Percentiles rank a stretch among this genome's conserved stretches.
These are phyloP conservation scores for Tetracladium marchalianum DNA, from an alignment of 495 filamentous ascomycete species.

Conservation along the genomic window DNA sequence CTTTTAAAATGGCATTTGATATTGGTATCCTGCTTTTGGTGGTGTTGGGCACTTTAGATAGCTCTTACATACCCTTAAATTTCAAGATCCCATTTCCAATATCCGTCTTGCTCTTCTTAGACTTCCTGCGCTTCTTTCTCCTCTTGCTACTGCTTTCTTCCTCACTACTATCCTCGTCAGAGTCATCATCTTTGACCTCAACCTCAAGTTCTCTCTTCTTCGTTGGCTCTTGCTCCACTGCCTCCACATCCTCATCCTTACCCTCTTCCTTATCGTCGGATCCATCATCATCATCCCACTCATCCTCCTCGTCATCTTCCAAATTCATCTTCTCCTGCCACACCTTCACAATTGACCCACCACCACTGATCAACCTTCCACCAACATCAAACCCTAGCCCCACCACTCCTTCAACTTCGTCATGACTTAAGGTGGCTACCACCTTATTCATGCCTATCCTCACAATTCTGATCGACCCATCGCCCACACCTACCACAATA, in stretches of 20 bases:
- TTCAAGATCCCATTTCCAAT: slow-evolving; percentile 49
- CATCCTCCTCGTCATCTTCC: slow-evolving; percentile 28
- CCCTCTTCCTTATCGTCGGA: slow-evolving; percentile 31
- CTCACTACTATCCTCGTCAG: slow-evolving; percentile 25
- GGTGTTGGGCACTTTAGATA: no score
- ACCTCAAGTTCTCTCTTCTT: slow-evolving; percentile 18
- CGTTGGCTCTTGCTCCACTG: background rate
- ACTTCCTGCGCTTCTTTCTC: slow-evolving; percentile 45
- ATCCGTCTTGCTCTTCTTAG: slow-evolving; percentile 45
- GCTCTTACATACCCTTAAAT: slow-evolving; percentile 50
- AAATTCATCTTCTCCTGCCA: slow-evolving; percentile 54
- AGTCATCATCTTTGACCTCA: slow-evolving; percentile 9
- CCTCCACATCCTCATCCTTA: slow-evolving; percentile 13
- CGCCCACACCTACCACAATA: slow-evolving; percentile 65
- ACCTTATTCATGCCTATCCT: slow-evolving; percentile 50
- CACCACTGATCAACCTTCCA: slow-evolving; percentile 77
- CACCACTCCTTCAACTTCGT: slow-evolving; percentile 75
- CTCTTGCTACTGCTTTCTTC: slow-evolving; percentile 12
- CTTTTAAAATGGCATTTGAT: no score
- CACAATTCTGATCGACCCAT: slow-evolving; percentile 43
- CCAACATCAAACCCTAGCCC: slow-evolving; percentile 71
- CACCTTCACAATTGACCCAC: slow-evolving; percentile 73
- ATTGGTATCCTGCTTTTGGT: no score
- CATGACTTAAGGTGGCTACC: slow-evolving; percentile 55
- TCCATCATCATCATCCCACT: slow-evolving; percentile 33